Percentiles rank a stretch among this genome's conserved stretches.
phyloP scores from a whole-genome alignment of 768 basidiomycete genomes.

The Sporobolomyces roseus region DNA sequence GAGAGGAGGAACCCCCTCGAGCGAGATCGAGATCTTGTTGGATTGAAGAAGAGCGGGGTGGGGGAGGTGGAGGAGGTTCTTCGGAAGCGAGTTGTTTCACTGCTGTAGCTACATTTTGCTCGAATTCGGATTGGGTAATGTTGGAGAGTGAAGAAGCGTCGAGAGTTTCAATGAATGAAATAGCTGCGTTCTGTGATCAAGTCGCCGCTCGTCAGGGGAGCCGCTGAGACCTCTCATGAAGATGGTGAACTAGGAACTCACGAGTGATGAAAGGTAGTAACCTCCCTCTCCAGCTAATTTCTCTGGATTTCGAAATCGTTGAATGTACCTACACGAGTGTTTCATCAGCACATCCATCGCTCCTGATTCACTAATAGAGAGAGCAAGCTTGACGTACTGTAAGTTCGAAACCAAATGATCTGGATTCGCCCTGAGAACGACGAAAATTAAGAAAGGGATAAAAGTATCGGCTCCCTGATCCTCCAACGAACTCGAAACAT shows the following conservation, averaged over 20 bases:
- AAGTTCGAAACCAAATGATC: conserved; percentile 89
- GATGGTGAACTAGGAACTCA: conserved; percentile 54
- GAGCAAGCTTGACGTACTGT: conserved; percentile 57
- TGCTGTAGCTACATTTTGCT: conserved; percentile 55
- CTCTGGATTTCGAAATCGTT: conserved; percentile 80
- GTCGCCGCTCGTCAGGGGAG: not conserved
- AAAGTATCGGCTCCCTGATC: conserved; percentile 77
- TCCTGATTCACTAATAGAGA: not conserved
- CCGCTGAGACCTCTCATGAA: too few species aligned
- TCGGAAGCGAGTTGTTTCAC: conserved; percentile 32
- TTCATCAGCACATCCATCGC: too few species aligned
- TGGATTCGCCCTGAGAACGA: conserved; percentile 91
- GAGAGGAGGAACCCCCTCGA: not conserved
- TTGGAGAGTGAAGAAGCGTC: conserved; percentile 91
- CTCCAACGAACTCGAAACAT: conserved; percentile 69
- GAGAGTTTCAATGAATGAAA: conserved; percentile 97
- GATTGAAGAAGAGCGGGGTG: not conserved
- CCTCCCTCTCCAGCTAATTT: conserved; percentile 93
- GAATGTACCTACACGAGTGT: conserved; percentile 68
- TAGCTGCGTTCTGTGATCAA: conserved; percentile 76
- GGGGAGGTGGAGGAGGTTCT: conserved; percentile 29
- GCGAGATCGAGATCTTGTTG: not conserved
- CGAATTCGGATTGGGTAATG: conserved; percentile 90
- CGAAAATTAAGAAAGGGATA: conserved; percentile 86
- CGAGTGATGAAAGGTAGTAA: conserved; percentile 93